Evolutionary conservation across 257 asterid genomes (phyloP).

Genomic region (Fraxinus americana): DNA sequence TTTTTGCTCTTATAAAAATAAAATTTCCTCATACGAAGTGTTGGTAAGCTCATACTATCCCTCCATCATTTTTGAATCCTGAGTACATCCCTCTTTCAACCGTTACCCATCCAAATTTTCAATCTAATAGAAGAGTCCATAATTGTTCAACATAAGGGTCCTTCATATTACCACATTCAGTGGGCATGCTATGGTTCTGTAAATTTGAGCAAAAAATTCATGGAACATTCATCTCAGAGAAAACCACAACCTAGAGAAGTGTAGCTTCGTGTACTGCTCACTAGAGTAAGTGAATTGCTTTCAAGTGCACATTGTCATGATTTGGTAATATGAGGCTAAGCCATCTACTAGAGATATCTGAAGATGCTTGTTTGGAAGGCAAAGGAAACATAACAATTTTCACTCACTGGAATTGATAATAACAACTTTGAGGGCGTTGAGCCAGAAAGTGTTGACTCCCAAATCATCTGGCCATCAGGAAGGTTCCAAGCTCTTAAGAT

Average conservation of each 20-base stretch:
- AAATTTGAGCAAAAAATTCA: not conserved
- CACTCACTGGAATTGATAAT: conserved; percentile 76
- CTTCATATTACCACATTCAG: not conserved
- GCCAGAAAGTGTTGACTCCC: conserved; percentile 83
- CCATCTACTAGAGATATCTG: conserved; percentile 13
- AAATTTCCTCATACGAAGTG: not conserved
- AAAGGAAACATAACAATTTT: conserved; percentile 13
- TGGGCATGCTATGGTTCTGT: not conserved
- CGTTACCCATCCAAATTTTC: not conserved
- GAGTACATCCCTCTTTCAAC: not conserved
- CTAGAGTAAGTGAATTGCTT: not conserved
- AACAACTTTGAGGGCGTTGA: conserved; percentile 60
- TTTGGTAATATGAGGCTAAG: not conserved
- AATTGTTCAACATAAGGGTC: not conserved
- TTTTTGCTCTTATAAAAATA: not conserved
- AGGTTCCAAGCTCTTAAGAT: conserved; percentile 97
- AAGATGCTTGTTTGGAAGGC: not conserved
- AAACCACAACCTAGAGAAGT: conserved; percentile 13
- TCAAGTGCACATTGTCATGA: conserved; percentile 18
- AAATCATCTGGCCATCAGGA: conserved; percentile 99
- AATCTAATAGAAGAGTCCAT: not conserved
- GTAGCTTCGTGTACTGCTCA: not conserved
- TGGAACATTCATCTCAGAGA: not conserved
- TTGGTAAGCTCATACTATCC: not conserved
- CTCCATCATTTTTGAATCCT: not conserved